phyloP scores from a whole-genome alignment of 73 alveolate species.

The Paramecium sexaurelia region DNA sequence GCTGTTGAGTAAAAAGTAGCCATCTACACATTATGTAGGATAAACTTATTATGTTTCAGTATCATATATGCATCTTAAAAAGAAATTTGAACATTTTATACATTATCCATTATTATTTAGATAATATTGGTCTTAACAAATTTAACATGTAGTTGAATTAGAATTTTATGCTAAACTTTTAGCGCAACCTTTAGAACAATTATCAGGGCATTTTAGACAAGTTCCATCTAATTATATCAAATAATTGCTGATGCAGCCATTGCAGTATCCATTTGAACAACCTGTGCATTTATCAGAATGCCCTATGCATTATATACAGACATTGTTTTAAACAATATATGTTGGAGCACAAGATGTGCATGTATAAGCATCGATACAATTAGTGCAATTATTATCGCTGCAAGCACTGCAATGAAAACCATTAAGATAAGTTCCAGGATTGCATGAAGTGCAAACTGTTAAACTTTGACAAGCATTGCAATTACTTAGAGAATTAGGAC shows the following conservation, averaged over 20 bases:
- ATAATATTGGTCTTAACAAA: neutral
- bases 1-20: neutral
- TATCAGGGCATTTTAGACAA: neutral
- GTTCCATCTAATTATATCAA: neutral
- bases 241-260: neutral
- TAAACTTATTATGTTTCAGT: neutral
- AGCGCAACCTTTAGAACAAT: neutral
- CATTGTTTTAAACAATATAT: neutral
- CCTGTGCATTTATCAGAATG: neutral
- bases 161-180: neutral
- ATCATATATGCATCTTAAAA: neutral
- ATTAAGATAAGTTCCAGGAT: neutral
- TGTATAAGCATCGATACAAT: neutral
- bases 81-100: neutral
- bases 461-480: neutral
- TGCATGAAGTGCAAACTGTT: neutral
- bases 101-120: neutral
- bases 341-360: neutral
- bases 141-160: neutral
- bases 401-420: neutral
- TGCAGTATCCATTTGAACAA: neutral
- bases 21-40: conserved; percentile 10
- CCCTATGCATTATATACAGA: neutral
- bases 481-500: neutral
- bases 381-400: neutral